Evolutionary conservation across 176 grass and related monocot species (phyloP).

Genomic region (Aechmea fasciata): DNA sequence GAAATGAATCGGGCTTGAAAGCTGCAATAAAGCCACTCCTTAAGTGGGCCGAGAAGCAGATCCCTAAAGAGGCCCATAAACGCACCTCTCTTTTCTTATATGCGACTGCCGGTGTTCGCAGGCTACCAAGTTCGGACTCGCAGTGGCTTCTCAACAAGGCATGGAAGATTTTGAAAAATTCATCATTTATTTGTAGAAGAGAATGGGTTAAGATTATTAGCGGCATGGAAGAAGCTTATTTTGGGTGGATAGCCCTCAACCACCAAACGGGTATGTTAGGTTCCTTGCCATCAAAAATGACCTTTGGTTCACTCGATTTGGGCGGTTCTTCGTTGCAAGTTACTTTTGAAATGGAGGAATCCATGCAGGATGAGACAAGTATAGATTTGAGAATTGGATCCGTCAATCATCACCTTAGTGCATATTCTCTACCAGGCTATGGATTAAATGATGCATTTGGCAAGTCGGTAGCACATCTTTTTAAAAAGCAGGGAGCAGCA

Average conservation of each 20-base stretch:
- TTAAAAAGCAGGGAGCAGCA: constrained; percentile 35
- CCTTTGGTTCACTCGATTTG: constrained; percentile 90
- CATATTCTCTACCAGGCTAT: constrained; percentile 96
- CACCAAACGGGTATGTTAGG: constrained; percentile 66
- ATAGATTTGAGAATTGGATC: constrained; percentile 68
- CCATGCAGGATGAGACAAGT: constrained; percentile 49
- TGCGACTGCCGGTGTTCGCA: constrained; percentile 91
- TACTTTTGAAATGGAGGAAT: constrained; percentile 80
- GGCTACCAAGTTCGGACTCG: constrained; percentile 73
- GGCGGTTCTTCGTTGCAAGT: constrained; percentile 98
- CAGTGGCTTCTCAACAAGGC: constrained; percentile 87
- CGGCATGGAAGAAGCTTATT: constrained; percentile 99
- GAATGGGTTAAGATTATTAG: constrained; percentile 84
- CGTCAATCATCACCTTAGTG: constrained; percentile 64
- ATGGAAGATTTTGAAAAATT: constrained; percentile 92
- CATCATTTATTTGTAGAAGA: constrained; percentile 85
- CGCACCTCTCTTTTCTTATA: constrained; percentile 79
- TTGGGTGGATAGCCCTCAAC: constrained; percentile 97
- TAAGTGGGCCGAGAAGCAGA: constrained; percentile 78
- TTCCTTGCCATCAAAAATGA: constrained; percentile 52
- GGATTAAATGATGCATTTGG: constrained; percentile 98
- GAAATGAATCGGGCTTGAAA: constrained; percentile 69
- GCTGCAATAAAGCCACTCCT: constrained; percentile 79
- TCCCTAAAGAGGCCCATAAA: constrained; percentile 64
- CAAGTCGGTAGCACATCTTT: constrained; percentile 81